phyloP scores from a whole-genome alignment of 495 filamentous ascomycete genomes.

The Podospora bellae-mahoneyi region DNA sequence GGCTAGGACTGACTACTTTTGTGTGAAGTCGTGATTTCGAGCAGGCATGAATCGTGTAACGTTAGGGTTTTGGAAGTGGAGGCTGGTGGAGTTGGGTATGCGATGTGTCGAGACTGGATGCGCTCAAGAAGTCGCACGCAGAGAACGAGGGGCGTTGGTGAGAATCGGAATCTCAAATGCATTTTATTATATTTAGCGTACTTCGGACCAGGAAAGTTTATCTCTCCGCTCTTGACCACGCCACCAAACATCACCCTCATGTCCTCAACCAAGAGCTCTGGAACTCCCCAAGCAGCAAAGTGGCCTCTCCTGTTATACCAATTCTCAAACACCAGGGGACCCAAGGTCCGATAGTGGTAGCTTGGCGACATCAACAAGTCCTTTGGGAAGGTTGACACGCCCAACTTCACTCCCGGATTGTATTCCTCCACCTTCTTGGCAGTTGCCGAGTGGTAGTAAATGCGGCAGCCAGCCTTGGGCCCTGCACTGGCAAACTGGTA shows the following conservation, averaged over 20 bases:
- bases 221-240: background rate
- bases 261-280: constrained; percentile 53
- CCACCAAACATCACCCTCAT: constrained; percentile 53
- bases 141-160: too few species aligned
- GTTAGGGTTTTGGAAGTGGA: background rate
- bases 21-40: background rate
- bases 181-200: too few species aligned
- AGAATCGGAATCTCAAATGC: too few species aligned
- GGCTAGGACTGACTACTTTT: background rate
- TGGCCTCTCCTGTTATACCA: constrained; percentile 56
- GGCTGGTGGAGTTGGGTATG: background rate
- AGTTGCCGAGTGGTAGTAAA: constrained; percentile 50
- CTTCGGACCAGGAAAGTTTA: background rate
- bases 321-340: constrained; percentile 54
- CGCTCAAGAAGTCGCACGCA: too few species aligned
- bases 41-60: background rate
- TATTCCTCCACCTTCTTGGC: constrained; percentile 19
- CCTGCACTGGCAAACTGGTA: constrained; percentile 59
- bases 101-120: background rate
- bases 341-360: constrained; percentile 49
- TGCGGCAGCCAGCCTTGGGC: constrained; percentile 52
- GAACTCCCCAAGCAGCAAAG: constrained; percentile 59
- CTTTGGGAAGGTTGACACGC: constrained; percentile 49
- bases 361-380: constrained; percentile 52
- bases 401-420: constrained; percentile 48